Conservation (phyloP, 2,329 filamentous ascomycete species). For the Apiospora aurea region DNA sequence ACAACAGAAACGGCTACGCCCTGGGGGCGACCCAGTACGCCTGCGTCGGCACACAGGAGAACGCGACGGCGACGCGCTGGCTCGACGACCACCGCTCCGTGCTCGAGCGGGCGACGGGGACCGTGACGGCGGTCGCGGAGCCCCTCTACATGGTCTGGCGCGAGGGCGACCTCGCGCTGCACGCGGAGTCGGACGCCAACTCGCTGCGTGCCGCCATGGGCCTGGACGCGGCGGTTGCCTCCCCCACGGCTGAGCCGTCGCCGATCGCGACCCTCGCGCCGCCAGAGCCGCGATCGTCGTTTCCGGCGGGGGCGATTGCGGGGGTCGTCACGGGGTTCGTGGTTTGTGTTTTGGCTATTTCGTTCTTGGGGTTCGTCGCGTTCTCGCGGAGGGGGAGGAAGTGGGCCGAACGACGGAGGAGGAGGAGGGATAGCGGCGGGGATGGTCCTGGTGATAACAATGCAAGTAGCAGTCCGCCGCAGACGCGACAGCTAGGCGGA, state of each 20-base stretch:
- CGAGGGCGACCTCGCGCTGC: slow-evolving; percentile 21
- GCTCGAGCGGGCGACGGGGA: neutral
- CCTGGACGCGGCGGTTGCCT: neutral
- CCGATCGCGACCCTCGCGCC: neutral
- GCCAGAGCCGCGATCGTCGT: neutral
- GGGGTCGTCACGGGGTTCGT: slow-evolving; percentile 22
- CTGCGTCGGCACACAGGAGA: slow-evolving; percentile 8
- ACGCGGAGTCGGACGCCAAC: slow-evolving; percentile 24
- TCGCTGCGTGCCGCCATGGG: slow-evolving; percentile 26
- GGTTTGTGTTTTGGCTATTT: slow-evolving; percentile 21
- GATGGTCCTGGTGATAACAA: neutral
- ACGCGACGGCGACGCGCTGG: slow-evolving; percentile 20
- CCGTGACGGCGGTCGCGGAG: slow-evolving; percentile 23
- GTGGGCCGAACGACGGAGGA: neutral
- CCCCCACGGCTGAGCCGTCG: neutral
- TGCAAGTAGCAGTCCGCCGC: no score
- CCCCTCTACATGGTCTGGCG: slow-evolving; percentile 28
- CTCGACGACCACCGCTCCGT: slow-evolving; percentile 17
- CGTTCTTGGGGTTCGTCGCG: slow-evolving; percentile 2
- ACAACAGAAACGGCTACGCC: neutral
- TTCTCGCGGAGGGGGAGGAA: slow-evolving; percentile 19
- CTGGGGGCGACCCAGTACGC: neutral
- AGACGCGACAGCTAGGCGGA: neutral
- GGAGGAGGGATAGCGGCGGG: neutral
- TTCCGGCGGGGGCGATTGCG: slow-evolving; percentile 17